These are phyloP conservation scores for Rhizophlyctis rosea DNA, from an alignment of 192 early-diverging fungal genomes.

Conservation along the genomic window DNA sequence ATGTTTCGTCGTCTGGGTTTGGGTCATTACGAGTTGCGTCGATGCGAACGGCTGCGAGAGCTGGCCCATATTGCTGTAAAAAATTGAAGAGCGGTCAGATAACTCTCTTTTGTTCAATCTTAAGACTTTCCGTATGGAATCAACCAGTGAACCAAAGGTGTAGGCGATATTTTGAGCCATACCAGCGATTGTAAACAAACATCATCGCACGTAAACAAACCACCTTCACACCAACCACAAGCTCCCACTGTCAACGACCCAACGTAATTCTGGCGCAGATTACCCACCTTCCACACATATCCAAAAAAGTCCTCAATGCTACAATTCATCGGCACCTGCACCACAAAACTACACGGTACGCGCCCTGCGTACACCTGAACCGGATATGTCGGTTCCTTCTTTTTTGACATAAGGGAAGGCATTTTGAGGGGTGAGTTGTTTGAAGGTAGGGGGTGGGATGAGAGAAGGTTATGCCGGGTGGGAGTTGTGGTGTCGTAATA, in stretches of 20 bases:
- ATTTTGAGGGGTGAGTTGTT: too few relatives aligned
- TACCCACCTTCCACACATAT: neutral
- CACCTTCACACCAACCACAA: neutral
- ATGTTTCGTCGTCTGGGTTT: neutral
- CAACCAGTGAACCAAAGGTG: neutral
- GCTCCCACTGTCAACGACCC: too few relatives aligned
- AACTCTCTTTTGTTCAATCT: neutral
- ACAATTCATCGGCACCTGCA: neutral
- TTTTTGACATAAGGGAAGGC: too few relatives aligned
- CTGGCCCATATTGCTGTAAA: constrained; percentile 1
- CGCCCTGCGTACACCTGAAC: neutral
- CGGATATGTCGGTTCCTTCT: too few relatives aligned
- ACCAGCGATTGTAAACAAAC: neutral
- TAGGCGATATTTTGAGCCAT: neutral
- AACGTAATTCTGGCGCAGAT: too few relatives aligned
- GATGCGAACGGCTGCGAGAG: neutral
- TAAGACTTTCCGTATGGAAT: neutral
- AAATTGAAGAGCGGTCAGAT: neutral
- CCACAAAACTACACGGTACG: neutral
- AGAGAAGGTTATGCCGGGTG: too few relatives aligned
- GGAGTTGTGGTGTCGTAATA: too few relatives aligned
- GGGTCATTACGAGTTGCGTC: neutral
- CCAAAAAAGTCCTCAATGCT: neutral
- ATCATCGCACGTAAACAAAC: neutral
- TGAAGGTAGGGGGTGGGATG: too few relatives aligned